Conservation (phyloP, 805 yeast species). For the Candida krabiensis region DNA sequence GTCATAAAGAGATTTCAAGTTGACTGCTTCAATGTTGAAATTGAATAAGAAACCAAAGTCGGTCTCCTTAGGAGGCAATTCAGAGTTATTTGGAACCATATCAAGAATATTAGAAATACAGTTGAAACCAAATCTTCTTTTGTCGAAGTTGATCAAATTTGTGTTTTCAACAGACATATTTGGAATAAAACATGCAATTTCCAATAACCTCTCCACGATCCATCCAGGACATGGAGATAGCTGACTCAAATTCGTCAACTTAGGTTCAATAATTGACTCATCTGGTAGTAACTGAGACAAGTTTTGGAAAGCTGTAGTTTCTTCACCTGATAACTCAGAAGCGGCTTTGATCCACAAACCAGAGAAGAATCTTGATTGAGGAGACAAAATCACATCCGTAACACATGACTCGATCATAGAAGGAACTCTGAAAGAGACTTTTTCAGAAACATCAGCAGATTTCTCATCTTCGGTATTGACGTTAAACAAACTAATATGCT, state of each 20-base stretch:
- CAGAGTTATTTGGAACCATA: conserved; percentile 34
- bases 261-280: conserved; percentile 8
- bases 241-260: conserved; percentile 29
- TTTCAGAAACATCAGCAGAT: conserved; percentile 23
- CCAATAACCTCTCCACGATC: conserved; percentile 78
- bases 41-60: conserved; percentile 55
- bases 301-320: conserved; percentile 5
- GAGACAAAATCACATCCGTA: conserved; percentile 69
- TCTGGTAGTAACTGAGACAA: conserved; percentile 35
- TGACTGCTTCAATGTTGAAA: conserved; percentile 39
- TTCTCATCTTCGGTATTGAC: conserved; percentile 4
- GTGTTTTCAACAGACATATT: conserved; percentile 69
- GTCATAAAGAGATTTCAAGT: conserved; percentile 39
- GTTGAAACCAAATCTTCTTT: conserved; percentile 68
- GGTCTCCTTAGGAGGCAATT: conserved; percentile 31
- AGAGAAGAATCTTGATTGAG: conserved; percentile 73
- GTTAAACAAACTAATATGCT: conserved; percentile 45
- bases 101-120: conserved; percentile 55
- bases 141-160: conserved; percentile 78
- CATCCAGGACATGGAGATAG: conserved; percentile 90
- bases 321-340: conserved; percentile 13
- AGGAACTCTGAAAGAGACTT: conserved; percentile 60
- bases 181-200: conserved; percentile 74
- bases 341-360: conserved; percentile 69
- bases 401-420: conserved; percentile 83